These are phyloP conservation scores for Moricandia moricandioides DNA, from an alignment of 345 rosid genomes.

Conservation along the genomic window DNA sequence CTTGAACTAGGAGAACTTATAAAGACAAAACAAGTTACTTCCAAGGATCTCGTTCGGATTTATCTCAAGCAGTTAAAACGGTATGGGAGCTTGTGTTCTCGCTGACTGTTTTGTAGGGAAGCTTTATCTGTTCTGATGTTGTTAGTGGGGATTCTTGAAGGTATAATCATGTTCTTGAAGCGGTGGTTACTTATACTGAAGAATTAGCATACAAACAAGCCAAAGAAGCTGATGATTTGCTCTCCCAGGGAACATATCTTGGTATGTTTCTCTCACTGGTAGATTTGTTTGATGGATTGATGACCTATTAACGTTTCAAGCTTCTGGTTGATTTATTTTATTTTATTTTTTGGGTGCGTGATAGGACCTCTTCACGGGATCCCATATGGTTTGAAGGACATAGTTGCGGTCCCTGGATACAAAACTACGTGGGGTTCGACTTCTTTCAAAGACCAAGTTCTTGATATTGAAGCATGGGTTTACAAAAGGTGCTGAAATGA, in stretches of 20 bases:
- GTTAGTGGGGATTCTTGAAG: conserved; percentile 31
- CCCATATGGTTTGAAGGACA: conserved; percentile 89
- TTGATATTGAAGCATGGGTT: conserved; percentile 80
- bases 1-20: conserved; percentile 78
- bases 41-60: conserved; percentile 57
- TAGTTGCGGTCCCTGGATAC: conserved; percentile 67
- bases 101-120: background rate
- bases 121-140: conserved; percentile 6
- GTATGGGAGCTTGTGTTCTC: conserved; percentile 32
- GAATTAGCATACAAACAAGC: conserved; percentile 83
- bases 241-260: conserved; percentile 70
- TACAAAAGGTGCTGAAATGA: conserved; percentile 54
- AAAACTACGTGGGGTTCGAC: conserved; percentile 90
- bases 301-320: background rate
- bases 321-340: background rate
- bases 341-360: too few species aligned
- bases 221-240: conserved; percentile 72
- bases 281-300: conserved; percentile 57
- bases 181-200: conserved; percentile 74
- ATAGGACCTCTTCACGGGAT: conserved; percentile 93
- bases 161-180: conserved; percentile 66
- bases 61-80: conserved; percentile 66
- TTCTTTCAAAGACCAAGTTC: conserved; percentile 70
- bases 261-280: conserved; percentile 41
- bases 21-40: conserved; percentile 67